phyloP scores from a whole-genome alignment of 148 eudicot genomes.

The Camellia lanceoleosa region DNA sequence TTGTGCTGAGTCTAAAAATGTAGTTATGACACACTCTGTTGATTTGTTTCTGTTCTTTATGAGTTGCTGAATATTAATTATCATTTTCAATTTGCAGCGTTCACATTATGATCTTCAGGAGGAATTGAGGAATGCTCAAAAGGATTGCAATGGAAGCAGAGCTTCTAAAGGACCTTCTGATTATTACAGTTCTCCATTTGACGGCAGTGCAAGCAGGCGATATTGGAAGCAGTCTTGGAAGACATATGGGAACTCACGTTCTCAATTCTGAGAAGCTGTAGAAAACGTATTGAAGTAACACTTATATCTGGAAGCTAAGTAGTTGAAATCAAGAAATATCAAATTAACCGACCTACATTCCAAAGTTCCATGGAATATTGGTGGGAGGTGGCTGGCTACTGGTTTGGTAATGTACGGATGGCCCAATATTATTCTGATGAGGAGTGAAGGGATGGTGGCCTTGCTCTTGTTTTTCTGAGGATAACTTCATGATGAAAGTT shows the following conservation, averaged over 20 bases:
- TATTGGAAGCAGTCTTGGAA: conserved; percentile 50
- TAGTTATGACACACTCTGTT: no score
- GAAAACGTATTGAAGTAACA: background rate
- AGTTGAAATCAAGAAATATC: background rate
- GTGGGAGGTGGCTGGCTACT: no score
- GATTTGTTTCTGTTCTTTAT: background rate
- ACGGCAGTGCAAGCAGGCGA: conserved; percentile 48
- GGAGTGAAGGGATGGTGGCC: no score
- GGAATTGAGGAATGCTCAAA: conserved; percentile 52
- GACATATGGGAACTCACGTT: conserved; percentile 30
- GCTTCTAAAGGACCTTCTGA: conserved; percentile 45
- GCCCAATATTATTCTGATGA: no score
- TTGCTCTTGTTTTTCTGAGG: no score
- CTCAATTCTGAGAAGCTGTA: conserved; percentile 31
- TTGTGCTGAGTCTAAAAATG: background rate
- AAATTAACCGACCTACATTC: background rate
- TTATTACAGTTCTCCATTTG: conserved; percentile 43
- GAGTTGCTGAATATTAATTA: background rate
- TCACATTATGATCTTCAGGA: conserved; percentile 71
- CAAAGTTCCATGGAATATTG: background rate
- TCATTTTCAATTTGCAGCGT: conserved; percentile 44
- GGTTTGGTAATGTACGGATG: no score
- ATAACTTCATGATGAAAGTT: no score
- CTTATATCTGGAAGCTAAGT: background rate
- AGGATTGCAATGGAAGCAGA: conserved; percentile 40